Percentiles rank a stretch among this genome's conserved stretches.
Conservation (phyloP, 345 rosid genomes). For the Punica granatum region DNA sequence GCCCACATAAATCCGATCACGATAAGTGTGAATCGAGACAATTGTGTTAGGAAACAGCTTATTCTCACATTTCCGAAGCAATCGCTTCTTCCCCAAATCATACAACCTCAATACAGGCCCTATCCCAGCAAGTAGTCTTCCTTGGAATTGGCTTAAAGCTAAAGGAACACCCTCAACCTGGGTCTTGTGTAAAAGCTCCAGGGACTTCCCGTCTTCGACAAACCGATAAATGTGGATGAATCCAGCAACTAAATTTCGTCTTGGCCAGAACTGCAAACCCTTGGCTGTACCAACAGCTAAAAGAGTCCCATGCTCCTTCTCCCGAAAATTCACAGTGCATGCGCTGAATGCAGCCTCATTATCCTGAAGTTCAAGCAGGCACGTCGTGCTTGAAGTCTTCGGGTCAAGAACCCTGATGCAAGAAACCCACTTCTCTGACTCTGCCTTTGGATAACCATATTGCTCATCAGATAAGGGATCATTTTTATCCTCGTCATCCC, state of each 20-base stretch:
- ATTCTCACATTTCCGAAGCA: constrained; percentile 94
- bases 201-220: constrained; percentile 76
- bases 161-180: constrained; percentile 95
- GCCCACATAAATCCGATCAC: constrained; percentile 90
- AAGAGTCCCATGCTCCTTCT: constrained; percentile 87
- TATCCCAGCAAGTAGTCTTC: constrained; percentile 86
- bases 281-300: constrained; percentile 94
- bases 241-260: constrained; percentile 56
- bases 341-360: constrained; percentile 93
- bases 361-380: constrained; percentile 95
- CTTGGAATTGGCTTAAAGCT: constrained; percentile 90
- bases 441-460: constrained; percentile 94
- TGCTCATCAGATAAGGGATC: constrained; percentile 93
- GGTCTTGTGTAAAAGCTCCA: constrained; percentile 90
- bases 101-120: constrained; percentile 84
- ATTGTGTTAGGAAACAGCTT: constrained; percentile 89
- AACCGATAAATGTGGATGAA: constrained; percentile 87
- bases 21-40: constrained; percentile 68
- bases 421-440: constrained; percentile 90
- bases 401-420: constrained; percentile 97
- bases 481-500: constrained; percentile 79
- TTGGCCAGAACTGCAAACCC: constrained; percentile 90
- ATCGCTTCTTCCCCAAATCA: constrained; percentile 83
- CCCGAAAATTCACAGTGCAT: constrained; percentile 91
- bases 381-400: constrained; percentile 65